These are phyloP conservation scores for Pseudovirgaria hyperparasitica DNA, from an alignment of 2,329 filamentous ascomycete genomes.

Conservation along the genomic window DNA sequence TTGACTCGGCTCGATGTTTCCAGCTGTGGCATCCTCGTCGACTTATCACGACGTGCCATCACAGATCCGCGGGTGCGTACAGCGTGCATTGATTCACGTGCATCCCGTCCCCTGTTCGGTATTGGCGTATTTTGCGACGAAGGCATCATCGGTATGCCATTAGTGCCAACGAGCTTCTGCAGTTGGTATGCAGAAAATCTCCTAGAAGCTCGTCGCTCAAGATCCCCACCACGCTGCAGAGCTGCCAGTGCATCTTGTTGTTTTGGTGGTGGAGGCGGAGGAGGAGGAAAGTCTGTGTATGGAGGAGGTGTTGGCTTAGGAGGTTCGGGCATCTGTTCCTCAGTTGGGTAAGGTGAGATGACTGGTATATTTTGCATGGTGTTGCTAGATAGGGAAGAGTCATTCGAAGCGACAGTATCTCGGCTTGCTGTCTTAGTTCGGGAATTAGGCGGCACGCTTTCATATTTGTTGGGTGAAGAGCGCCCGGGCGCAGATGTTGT, in stretches of 20 bases:
- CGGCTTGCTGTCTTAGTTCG: slow-evolving; percentile 20
- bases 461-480: slow-evolving; percentile 30
- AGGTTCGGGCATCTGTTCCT: slow-evolving; percentile 35
- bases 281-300: slow-evolving; percentile 51
- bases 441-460: slow-evolving; percentile 22
- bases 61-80: slow-evolving; percentile 48
- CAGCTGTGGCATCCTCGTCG: slow-evolving; percentile 32
- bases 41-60: slow-evolving; percentile 38
- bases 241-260: slow-evolving; percentile 84
- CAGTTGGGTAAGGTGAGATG: slow-evolving; percentile 58
- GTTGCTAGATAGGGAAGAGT: slow-evolving; percentile 57
- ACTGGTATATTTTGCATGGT: slow-evolving; percentile 67
- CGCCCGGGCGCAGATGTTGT: slow-evolving; percentile 34
- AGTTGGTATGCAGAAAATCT: slow-evolving; percentile 96
- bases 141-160: slow-evolving; percentile 76
- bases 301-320: slow-evolving; percentile 20
- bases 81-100: slow-evolving; percentile 70
- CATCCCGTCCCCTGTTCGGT: slow-evolving; percentile 74
- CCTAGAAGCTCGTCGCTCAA: slow-evolving; percentile 83
- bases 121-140: slow-evolving; percentile 64
- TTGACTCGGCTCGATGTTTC: slow-evolving; percentile 47
- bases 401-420: slow-evolving; percentile 18
- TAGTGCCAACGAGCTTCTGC: slow-evolving; percentile 73
- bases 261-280: slow-evolving; percentile 67
- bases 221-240: slow-evolving; percentile 78